A percentile compares a stretch with the other conserved stretches of the same genome.
Conservation (phyloP, 345 rosid species). For the Citrus sinensis region DVS_A1.0 CM039163.1:816501-817000, state of each 20-base stretch:
- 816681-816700: conserved; percentile 58
- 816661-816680: conserved; percentile 58
- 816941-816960: not conserved
- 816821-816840: conserved; percentile 24
- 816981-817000: not conserved
- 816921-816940: not conserved
- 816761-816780: not conserved
- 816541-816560: not conserved
- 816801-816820: not conserved
- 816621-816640: not conserved
- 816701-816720: conserved; percentile 67
- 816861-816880: conserved; percentile 39
- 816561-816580: conserved; percentile 6
- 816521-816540: not conserved
- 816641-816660: conserved; percentile 34
- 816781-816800: not conserved
- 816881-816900: conserved; percentile 11
- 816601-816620: not conserved
- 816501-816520: not conserved
- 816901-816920: not conserved
- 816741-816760: conserved; percentile 37
- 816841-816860: conserved; percentile 15
- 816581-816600: not conserved
- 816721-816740: conserved; percentile 51
- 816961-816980: not conserved